Conservation (phyloP, 345 rosid genomes). For the Dovyalis caffra region DNA sequence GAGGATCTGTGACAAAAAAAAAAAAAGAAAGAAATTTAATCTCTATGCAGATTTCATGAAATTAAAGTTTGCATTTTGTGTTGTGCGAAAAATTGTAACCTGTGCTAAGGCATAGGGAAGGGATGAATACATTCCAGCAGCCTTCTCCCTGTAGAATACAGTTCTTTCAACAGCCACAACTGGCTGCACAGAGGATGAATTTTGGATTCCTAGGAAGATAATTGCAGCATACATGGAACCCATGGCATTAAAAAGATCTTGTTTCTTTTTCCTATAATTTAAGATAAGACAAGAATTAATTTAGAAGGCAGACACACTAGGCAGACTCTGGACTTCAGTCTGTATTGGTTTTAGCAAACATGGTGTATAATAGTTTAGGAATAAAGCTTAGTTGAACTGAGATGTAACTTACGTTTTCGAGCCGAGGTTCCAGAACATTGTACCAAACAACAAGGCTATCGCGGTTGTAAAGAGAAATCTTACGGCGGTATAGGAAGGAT, state of each 20-base stretch:
- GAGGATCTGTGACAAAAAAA: too few species aligned
- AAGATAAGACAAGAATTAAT: slow-evolving; percentile 1
- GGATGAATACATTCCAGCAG: slow-evolving; percentile 80
- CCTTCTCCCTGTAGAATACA: slow-evolving; percentile 72
- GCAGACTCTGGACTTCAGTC: not conserved
- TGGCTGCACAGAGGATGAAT: too few species aligned
- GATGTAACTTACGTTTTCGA: slow-evolving; percentile 45
- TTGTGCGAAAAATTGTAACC: slow-evolving; percentile 2
- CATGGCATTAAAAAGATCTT: slow-evolving; percentile 63
- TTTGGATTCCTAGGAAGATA: slow-evolving; percentile 64
- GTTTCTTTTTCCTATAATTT: slow-evolving; percentile 38
- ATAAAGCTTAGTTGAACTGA: not conserved
- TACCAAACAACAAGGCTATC: slow-evolving; percentile 60
- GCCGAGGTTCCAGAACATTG: slow-evolving; percentile 77
- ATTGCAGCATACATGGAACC: slow-evolving; percentile 70
- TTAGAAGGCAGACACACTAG: not conserved
- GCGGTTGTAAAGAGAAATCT: slow-evolving; percentile 57
- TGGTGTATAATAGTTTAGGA: not conserved
- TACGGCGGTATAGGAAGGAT: slow-evolving; percentile 63
- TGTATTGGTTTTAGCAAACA: too few species aligned
- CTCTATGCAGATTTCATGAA: not conserved
- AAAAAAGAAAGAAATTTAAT: not conserved
- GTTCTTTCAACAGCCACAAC: slow-evolving; percentile 68
- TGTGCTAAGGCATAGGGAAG: slow-evolving; percentile 78
- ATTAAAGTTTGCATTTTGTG: not conserved